Evolutionary conservation across 129 eudicot genomes (phyloP).

Genomic region (Silybum marianum): DNA sequence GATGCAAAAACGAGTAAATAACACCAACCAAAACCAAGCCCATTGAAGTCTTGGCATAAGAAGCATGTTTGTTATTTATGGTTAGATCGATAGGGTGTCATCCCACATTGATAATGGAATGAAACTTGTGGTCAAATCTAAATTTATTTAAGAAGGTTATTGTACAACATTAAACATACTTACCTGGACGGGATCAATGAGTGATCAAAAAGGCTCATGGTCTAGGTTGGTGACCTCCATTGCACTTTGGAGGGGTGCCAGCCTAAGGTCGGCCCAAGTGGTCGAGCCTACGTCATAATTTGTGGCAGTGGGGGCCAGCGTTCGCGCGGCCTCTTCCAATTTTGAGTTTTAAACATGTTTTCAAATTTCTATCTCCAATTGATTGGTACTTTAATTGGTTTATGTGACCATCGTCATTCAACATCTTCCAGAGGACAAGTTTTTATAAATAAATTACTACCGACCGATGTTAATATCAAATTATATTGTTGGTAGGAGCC

Average conservation of each 20-base stretch:
- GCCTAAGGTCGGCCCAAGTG: conserved; percentile 46
- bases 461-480: too few species aligned
- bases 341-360: too few species aligned
- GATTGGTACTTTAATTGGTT: too few species aligned
- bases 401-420: neutral
- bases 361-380: too few species aligned
- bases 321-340: neutral
- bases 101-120: neutral
- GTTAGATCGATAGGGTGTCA: neutral
- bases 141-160: neutral
- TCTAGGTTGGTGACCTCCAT: conserved; percentile 23
- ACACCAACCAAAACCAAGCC: neutral
- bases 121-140: neutral
- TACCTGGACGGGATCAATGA: conserved; percentile 2
- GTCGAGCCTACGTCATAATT: conserved; percentile 47
- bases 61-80: too few species aligned
- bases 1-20: too few species aligned
- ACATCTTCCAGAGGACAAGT: too few species aligned
- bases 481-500: too few species aligned
- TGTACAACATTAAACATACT: neutral
- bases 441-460: too few species aligned
- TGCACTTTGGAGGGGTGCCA: conserved; percentile 38
- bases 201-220: neutral
- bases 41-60: too few species aligned
- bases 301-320: conserved; percentile 31